Conservation (phyloP, 345 rosid genomes). For the Cardamine resedifolia region DNA sequence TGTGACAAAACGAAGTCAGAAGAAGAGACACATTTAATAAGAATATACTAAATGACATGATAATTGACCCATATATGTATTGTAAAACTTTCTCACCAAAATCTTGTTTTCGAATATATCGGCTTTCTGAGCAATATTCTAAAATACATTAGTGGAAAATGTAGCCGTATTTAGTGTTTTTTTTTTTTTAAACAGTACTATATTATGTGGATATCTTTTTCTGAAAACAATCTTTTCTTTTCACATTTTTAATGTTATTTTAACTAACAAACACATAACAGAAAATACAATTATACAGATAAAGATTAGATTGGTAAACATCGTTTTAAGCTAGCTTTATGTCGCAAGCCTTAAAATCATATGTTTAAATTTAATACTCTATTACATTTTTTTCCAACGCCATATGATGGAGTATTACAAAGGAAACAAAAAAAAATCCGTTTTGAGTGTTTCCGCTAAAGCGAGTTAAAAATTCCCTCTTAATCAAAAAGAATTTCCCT, state of each 20-base stretch:
- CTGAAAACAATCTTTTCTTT: no score
- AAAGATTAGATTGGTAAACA: background rate
- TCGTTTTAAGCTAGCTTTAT: background rate
- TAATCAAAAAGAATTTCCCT: slow-evolving; percentile 16
- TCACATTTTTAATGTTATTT: background rate
- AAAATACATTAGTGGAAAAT: background rate
- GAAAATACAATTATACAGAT: no score
- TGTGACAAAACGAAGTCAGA: background rate
- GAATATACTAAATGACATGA: background rate
- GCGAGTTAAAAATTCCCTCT: background rate
- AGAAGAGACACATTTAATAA: background rate
- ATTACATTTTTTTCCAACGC: no score
- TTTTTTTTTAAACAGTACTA: background rate
- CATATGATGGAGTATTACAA: no score
- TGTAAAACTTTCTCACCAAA: background rate
- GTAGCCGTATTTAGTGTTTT: no score
- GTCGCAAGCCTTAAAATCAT: background rate
- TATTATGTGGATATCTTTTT: background rate
- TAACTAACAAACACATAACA: background rate
- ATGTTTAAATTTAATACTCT: background rate
- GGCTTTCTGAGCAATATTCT: background rate
- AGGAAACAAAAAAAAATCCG: background rate
- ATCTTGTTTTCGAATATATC: background rate
- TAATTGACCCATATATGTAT: background rate
- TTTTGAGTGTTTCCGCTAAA: background rate